Conservation (phyloP, 2,329 filamentous ascomycete genomes). For the Talaromyces amestolkiae region DNA sequence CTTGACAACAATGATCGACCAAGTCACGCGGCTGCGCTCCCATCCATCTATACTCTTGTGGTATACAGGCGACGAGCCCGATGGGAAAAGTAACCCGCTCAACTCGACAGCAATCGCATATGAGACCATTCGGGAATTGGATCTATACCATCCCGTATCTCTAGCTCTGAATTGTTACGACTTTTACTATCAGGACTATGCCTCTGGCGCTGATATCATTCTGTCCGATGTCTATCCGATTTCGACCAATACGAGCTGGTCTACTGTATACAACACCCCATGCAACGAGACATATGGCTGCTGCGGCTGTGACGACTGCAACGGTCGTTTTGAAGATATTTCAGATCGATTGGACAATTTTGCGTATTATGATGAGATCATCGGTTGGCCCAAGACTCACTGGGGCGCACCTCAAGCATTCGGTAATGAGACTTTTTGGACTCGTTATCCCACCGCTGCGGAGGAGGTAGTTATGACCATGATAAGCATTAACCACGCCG, state of each 20-base stretch:
- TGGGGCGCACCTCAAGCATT: constrained; percentile 55
- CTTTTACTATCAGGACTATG: constrained; percentile 59
- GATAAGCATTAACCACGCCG: constrained; percentile 50
- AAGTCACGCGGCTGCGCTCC: constrained; percentile 26
- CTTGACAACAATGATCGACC: constrained; percentile 33
- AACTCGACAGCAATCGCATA: constrained; percentile 46
- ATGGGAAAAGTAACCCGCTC: constrained; percentile 57
- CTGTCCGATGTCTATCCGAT: constrained; percentile 62
- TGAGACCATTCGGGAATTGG: constrained; percentile 48
- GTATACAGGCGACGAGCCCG: constrained; percentile 55
- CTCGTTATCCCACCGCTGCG: constrained; percentile 42
- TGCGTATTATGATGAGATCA: constrained; percentile 41
- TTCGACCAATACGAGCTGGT: constrained; percentile 55
- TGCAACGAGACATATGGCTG: constrained; percentile 61
- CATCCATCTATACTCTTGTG: constrained; percentile 42
- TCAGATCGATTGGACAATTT: constrained; percentile 44
- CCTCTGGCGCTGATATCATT: constrained; percentile 56
- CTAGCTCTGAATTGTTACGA: constrained; percentile 62
- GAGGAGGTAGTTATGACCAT: constrained; percentile 52
- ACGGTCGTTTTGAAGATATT: constrained; percentile 55
- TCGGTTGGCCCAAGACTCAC: constrained; percentile 43
- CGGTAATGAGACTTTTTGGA: constrained; percentile 49
- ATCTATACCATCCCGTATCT: constrained; percentile 62
- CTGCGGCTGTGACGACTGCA: constrained; percentile 63
- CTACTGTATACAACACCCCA: constrained; percentile 53